Percentiles rank a stretch among this genome's conserved stretches.
phyloP scores from a whole-genome alignment of 768 basidiomycete species.

The Macrolepiota albuminosa region DNA sequence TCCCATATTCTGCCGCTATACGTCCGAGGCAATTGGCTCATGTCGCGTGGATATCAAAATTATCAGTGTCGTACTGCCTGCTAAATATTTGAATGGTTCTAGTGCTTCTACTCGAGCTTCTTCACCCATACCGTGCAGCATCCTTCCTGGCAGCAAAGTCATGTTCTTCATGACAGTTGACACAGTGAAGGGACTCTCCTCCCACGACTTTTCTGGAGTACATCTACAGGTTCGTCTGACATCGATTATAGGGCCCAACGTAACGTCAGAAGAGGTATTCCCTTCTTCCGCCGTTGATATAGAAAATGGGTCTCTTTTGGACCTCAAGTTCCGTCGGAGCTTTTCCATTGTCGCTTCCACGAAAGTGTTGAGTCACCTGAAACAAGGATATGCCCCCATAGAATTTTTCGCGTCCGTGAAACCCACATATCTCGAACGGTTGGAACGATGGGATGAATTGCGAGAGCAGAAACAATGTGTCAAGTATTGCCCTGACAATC shows the following conservation, averaged over 20 bases:
- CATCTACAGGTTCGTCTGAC: constrained; percentile 89
- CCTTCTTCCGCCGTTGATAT: constrained; percentile 73
- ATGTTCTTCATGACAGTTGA: constrained; percentile 85
- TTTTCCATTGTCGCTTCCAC: constrained; percentile 75
- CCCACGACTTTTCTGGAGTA: constrained; percentile 81
- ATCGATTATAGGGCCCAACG: constrained; percentile 71
- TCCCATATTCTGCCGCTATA: constrained; percentile 92
- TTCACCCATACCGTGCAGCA: constrained; percentile 63
- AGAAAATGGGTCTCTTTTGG: constrained; percentile 63
- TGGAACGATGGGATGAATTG: constrained; percentile 93
- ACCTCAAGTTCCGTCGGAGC: constrained; percentile 78
- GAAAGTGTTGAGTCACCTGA: constrained; percentile 68
- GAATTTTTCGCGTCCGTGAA: constrained; percentile 86
- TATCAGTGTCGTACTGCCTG: constrained; percentile 59
- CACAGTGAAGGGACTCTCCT: constrained; percentile 81
- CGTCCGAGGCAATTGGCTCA: constrained; percentile 92
- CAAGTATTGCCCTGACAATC: constrained; percentile 30
- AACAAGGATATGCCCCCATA: constrained; percentile 75
- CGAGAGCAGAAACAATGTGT: constrained; percentile 64
- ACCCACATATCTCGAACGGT: constrained; percentile 79
- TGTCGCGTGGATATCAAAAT: constrained; percentile 86
- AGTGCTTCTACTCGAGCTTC: constrained; percentile 65
- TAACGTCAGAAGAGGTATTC: constrained; percentile 77
- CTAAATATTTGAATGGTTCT: constrained; percentile 59
- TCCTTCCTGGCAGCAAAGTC: constrained; percentile 77